Conservation (phyloP, 495 filamentous ascomycete genomes). For the Aspergillus biplanus region DNA sequence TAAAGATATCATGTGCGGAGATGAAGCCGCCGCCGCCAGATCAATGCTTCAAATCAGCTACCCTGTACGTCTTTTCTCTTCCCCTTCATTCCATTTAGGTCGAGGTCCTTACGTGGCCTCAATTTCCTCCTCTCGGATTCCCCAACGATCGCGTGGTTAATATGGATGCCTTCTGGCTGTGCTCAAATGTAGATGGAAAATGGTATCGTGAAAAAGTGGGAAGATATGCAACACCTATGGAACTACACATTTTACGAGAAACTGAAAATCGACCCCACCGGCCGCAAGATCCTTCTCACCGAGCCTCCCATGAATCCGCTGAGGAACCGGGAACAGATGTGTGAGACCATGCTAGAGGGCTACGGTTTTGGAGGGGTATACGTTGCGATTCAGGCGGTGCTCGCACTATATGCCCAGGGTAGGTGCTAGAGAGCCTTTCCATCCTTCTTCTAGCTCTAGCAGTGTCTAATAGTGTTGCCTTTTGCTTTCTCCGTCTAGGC, state of each 20-base stretch:
- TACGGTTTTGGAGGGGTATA: slow-evolving; percentile 97
- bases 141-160: slow-evolving; percentile 32
- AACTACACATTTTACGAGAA: slow-evolving; percentile 98
- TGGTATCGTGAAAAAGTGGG: slow-evolving; percentile 98
- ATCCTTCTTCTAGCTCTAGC: not conserved
- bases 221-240: slow-evolving; percentile 99
- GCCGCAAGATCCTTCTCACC: slow-evolving; percentile 96
- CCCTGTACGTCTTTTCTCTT: slow-evolving; percentile 60
- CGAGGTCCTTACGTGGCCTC: slow-evolving; percentile 15
- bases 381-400: slow-evolving; percentile 96
- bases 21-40: slow-evolving; percentile 93
- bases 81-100: not conserved
- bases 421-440: slow-evolving; percentile 18
- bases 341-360: slow-evolving; percentile 96
- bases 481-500: slow-evolving; percentile 49
- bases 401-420: slow-evolving; percentile 98
- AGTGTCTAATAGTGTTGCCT: not conserved
- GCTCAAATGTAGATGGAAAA: slow-evolving; percentile 81
- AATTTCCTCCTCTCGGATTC: slow-evolving; percentile 30
- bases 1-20: slow-evolving; percentile 99
- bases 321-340: slow-evolving; percentile 95
- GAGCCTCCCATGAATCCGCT: slow-evolving; percentile 98
- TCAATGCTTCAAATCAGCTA: slow-evolving; percentile 98
- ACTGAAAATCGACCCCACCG: slow-evolving; percentile 87
- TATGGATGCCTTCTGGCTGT: slow-evolving; percentile 16